Percentiles rank a stretch among this genome's conserved stretches.
Evolutionary conservation across 306 rosid genomes (phyloP).

Genomic region (Lathyrus oleraceus): DNA sequence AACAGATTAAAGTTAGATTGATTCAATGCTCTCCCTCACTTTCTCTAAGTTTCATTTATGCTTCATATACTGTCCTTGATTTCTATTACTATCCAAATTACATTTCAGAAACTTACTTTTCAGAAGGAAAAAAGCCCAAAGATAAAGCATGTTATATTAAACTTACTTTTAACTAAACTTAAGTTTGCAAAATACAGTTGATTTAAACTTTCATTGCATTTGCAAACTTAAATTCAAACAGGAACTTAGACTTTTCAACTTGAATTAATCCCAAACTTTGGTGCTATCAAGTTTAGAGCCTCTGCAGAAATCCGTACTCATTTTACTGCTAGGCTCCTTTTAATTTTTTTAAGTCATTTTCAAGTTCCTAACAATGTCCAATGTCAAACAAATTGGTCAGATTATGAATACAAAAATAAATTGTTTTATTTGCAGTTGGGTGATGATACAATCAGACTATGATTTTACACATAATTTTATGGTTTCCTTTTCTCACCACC

Average conservation of each 20-base stretch:
- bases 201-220: background rate
- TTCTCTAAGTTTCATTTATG: no score
- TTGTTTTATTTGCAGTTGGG: conserved; percentile 10
- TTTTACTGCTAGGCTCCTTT: conserved; percentile 1
- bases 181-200: background rate
- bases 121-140: no score
- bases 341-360: background rate
- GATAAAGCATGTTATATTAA: background rate
- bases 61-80: no score
- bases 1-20: no score
- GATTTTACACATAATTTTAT: background rate
- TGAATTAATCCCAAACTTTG: background rate
- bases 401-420: background rate
- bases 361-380: background rate
- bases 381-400: background rate
- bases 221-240: background rate
- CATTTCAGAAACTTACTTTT: no score
- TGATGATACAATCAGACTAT: background rate
- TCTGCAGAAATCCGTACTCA: background rate
- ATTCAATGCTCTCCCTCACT: no score
- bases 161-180: background rate
- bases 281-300: background rate
- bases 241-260: background rate
- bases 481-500: background rate
- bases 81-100: no score